Evolutionary conservation across 2,329 filamentous ascomycete species (phyloP).

Genomic region (Hypoxylon sp.): DNA sequence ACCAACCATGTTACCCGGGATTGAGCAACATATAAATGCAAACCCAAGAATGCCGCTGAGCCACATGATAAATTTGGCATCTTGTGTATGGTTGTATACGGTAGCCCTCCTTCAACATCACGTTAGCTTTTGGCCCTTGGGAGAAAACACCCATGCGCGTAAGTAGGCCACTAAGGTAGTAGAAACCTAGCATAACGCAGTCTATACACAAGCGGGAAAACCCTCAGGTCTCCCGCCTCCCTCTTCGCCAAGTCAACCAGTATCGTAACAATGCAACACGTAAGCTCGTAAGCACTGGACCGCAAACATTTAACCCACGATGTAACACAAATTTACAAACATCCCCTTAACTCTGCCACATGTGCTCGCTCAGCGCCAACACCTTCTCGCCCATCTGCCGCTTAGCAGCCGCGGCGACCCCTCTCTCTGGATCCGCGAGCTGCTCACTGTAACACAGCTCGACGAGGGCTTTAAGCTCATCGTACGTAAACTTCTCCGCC

Average conservation of each 20-base stretch:
- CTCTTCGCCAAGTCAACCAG: slow-evolving; percentile 2
- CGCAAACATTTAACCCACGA: slow-evolving; percentile 1
- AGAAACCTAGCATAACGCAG: background rate
- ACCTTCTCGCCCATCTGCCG: slow-evolving; percentile 79
- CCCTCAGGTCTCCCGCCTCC: background rate
- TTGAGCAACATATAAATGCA: background rate
- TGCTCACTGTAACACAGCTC: slow-evolving; percentile 79
- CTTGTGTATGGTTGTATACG: background rate
- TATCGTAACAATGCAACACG: slow-evolving; percentile 12
- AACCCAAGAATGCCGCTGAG: background rate
- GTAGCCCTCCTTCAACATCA: background rate
- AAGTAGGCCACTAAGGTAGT: background rate
- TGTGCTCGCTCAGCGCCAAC: slow-evolving; percentile 77
- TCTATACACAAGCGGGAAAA: slow-evolving; percentile 14
- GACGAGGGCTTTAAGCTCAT: slow-evolving; percentile 75
- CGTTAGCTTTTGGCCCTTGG: background rate
- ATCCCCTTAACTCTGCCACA: slow-evolving; percentile 72
- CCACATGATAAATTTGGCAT: background rate
- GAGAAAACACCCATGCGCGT: background rate
- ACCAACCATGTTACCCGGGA: background rate
- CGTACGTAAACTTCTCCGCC: slow-evolving; percentile 70
- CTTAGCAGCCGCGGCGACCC: slow-evolving; percentile 76
- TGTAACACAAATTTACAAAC: slow-evolving; percentile 20
- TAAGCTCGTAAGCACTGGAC: slow-evolving; percentile 15
- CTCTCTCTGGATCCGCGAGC: slow-evolving; percentile 75